Base-by-base conservation (phyloP, 768 basidiomycete genomes). In the Tremella mesenterica region DNA sequence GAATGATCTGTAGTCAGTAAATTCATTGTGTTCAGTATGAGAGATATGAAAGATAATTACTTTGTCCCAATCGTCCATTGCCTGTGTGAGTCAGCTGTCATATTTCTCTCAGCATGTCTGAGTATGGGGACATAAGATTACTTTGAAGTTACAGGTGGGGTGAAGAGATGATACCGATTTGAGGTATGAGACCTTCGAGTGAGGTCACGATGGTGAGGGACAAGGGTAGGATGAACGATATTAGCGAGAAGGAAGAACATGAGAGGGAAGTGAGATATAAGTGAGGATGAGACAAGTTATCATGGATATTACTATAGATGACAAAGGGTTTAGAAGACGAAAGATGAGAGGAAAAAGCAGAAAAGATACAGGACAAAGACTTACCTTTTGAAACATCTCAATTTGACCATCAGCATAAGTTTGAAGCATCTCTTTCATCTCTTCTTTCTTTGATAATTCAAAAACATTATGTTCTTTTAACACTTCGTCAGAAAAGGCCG, bases 1-100 rank as follows among this genome's bases (percentile, higher is more conserved):
- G 57, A 16, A 58, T 58, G 26, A 58, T 58, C 52, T 57, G 41
- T 8, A 20, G 27, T 14, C 39, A 3, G 18, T 18, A 44, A 29
- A 44, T 43, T 20, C 18, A 20, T 20, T 20, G 41, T 25, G 26
- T 43, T 20, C 41, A 20, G 9, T 20, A 18, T 36, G 10, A 10
- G 33, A 36, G 10, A 36, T 12, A 36, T 12, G 18, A 36, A 36
- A 18, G 5, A 10, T 20, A 48, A 50, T 52, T 31, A 57, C 56
- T 33, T 44, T 41, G 87, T 96, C 91, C 91, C 90, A 96, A 73
- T 96, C 91, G 63, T 96, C 89, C 86, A 93, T 91, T 50, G 88
- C 83, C 85, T 89, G 59, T n/a, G n/a, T 14, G 4, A 4, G 23
- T 41, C 38, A 41, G 14, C 38, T 41, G 14, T n/a, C n/a, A n/a